phyloP scores from a whole-genome alignment of 768 basidiomycete genomes.

The Podaxis sp. region DNA sequence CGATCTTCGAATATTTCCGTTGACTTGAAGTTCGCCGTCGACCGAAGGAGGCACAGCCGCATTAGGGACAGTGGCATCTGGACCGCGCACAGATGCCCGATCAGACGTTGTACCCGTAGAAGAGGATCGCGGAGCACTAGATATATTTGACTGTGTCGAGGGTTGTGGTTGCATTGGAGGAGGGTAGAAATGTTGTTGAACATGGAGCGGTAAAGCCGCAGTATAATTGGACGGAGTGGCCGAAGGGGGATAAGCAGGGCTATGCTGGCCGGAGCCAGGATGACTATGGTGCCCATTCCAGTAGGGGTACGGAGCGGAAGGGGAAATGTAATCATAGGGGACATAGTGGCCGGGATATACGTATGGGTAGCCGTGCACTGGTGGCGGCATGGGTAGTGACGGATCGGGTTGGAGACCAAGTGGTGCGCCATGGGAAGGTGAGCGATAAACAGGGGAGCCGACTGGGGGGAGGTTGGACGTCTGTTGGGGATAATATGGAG shows the following conservation, averaged over 20 bases:
- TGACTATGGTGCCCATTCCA: conserved; percentile 31
- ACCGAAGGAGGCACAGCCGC: neutral
- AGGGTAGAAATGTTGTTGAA: conserved; percentile 15
- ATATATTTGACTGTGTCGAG: neutral
- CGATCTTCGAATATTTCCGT: conserved; percentile 15
- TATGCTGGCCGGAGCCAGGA: conserved; percentile 25
- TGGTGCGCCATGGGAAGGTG: conserved; percentile 10
- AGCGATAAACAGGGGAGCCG: conserved; percentile 13
- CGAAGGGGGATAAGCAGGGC: conserved; percentile 21
- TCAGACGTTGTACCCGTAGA: neutral
- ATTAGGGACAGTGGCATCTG: neutral
- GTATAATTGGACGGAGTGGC: conserved; percentile 16
- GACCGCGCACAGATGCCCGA: neutral
- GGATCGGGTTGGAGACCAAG: conserved; percentile 6
- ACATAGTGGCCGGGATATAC: conserved; percentile 14
- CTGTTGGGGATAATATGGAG: conserved; percentile 19
- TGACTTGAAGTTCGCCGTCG: neutral
- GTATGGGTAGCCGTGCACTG: conserved; percentile 15
- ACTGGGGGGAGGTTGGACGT: conserved; percentile 1
- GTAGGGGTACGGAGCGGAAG: conserved; percentile 32
- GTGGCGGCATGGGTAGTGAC: conserved; percentile 15
- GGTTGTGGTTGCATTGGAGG: neutral
- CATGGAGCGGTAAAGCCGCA: conserved; percentile 14
- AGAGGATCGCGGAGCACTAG: neutral
- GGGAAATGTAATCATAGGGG: conserved; percentile 21